Evolutionary conservation across 108 stramenopile species (phyloP).

Genomic region (Asterionellopsis glacialis): DNA sequence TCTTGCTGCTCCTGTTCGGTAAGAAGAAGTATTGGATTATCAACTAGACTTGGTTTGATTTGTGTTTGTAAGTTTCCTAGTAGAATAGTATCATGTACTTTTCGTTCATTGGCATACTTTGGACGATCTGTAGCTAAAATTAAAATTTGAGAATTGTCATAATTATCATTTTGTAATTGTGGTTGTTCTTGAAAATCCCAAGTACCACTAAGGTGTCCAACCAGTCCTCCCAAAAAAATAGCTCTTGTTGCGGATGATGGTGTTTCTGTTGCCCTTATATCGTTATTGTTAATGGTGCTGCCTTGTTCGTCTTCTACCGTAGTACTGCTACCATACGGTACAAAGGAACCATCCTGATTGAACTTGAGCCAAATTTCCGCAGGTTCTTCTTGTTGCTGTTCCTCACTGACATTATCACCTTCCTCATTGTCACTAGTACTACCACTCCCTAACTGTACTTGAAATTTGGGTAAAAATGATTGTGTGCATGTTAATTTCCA

Average conservation of each 20-base stretch:
- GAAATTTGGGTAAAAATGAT: too few relatives aligned
- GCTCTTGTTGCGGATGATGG: neutral
- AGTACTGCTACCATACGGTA: conserved; percentile 31
- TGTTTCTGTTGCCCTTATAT: neutral
- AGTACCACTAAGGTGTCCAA: neutral
- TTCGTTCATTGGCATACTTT: conserved; percentile 6
- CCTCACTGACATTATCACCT: too few relatives aligned
- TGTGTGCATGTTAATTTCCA: too few relatives aligned
- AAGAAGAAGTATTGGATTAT: conserved; percentile 40
- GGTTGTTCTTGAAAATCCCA: conserved; percentile 1
- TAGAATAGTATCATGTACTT: conserved; percentile 57
- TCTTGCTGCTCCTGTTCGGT: conserved; percentile 15
- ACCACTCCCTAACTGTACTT: too few relatives aligned
- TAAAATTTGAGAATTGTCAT: conserved; percentile 50
- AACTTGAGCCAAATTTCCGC: conserved; percentile 75
- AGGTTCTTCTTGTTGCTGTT: too few relatives aligned
- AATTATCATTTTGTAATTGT: conserved; percentile 46
- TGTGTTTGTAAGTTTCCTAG: conserved; percentile 55
- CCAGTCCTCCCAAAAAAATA: neutral
- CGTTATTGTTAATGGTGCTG: too few relatives aligned
- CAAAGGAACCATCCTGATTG: conserved; percentile 73
- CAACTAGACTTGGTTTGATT: conserved; percentile 34
- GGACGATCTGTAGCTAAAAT: conserved; percentile 78
- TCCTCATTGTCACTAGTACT: too few relatives aligned
- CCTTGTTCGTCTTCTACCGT: too few relatives aligned